Percentiles rank a stretch among this genome's conserved stretches.
phyloP scores from a whole-genome alignment of 306 rosid genomes.

The Delonix regia region DNA sequence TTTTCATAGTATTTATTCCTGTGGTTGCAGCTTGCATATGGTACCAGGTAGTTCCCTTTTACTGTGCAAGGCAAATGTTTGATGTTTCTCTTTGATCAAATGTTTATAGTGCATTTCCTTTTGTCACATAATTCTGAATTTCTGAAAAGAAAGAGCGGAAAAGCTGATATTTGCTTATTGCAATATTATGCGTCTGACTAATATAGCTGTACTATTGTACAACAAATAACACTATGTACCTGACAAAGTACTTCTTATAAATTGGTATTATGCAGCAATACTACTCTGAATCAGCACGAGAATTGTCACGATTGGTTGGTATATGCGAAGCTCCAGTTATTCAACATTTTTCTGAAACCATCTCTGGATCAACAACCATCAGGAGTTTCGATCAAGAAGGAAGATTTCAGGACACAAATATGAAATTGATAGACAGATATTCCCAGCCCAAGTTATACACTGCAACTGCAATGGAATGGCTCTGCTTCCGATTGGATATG shows the following conservation, averaged over 20 bases:
- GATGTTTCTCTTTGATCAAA: slow-evolving; percentile 15
- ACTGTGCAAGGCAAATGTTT: neutral
- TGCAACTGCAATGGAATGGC: slow-evolving; percentile 73
- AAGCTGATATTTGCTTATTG: neutral
- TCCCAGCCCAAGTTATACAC: slow-evolving; percentile 66
- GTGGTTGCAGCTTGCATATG: slow-evolving; percentile 48
- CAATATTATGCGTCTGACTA: neutral
- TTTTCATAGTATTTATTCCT: slow-evolving; percentile 47
- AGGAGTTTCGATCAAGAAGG: slow-evolving; percentile 77
- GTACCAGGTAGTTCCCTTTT: slow-evolving; percentile 42
- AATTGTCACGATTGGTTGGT: slow-evolving; percentile 76
- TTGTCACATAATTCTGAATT: neutral
- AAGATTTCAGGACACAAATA: slow-evolving; percentile 65
- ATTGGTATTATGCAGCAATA: slow-evolving; percentile 57
- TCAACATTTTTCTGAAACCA: slow-evolving; percentile 82
- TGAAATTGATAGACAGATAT: slow-evolving; percentile 71
- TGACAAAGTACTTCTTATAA: neutral
- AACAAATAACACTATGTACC: neutral
- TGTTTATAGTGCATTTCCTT: neutral
- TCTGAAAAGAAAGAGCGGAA: neutral
- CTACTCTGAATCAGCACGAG: slow-evolving; percentile 70
- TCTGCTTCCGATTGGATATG: slow-evolving; percentile 71
- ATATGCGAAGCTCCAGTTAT: slow-evolving; percentile 89
- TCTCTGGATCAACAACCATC: slow-evolving; percentile 79
- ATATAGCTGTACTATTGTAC: neutral